A percentile compares a stretch with the other conserved stretches of the same genome.
Evolutionary conservation across 768 basidiomycete genomes (phyloP).

Genomic region (Lactarius psammicola): DNA sequence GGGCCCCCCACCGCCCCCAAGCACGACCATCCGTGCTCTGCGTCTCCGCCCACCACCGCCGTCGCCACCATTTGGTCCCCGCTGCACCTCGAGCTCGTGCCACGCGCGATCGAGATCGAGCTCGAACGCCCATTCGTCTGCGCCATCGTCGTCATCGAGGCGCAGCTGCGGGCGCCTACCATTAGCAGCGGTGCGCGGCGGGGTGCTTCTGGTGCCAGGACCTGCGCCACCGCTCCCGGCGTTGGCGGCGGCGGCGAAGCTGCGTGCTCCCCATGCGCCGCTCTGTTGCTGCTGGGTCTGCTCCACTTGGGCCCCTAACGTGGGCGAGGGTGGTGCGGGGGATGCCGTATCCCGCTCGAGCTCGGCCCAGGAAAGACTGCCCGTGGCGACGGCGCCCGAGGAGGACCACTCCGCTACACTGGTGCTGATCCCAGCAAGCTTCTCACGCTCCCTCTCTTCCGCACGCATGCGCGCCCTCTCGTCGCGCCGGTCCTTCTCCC

Average conservation of each 20-base stretch:
- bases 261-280: conserved; percentile 77
- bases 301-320: neutral
- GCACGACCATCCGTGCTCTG: conserved; percentile 63
- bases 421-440: conserved; percentile 21
- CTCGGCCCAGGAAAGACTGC: conserved; percentile 16
- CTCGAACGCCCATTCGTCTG: conserved; percentile 78
- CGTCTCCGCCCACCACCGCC: conserved; percentile 55
- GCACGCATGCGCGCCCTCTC: conserved; percentile 77
- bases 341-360: conserved; percentile 5
- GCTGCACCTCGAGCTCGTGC: conserved; percentile 69
- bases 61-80: conserved; percentile 35
- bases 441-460: conserved; percentile 57
- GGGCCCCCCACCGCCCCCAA: conserved; percentile 68
- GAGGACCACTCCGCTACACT: neutral
- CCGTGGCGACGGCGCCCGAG: neutral
- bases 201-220: conserved; percentile 32
- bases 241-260: conserved; percentile 79
- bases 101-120: conserved; percentile 48
- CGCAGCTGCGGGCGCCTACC: conserved; percentile 28
- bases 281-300: conserved; percentile 8
- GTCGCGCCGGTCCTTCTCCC: conserved; percentile 83
- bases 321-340: conserved; percentile 1
- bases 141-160: conserved; percentile 32
- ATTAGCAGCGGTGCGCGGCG: conserved; percentile 29
- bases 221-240: conserved; percentile 41